A percentile compares a stretch with the other conserved stretches of the same genome.
phyloP scores from a whole-genome alignment of 192 early-diverging fungal species.

The Coemansia erecta region DNA sequence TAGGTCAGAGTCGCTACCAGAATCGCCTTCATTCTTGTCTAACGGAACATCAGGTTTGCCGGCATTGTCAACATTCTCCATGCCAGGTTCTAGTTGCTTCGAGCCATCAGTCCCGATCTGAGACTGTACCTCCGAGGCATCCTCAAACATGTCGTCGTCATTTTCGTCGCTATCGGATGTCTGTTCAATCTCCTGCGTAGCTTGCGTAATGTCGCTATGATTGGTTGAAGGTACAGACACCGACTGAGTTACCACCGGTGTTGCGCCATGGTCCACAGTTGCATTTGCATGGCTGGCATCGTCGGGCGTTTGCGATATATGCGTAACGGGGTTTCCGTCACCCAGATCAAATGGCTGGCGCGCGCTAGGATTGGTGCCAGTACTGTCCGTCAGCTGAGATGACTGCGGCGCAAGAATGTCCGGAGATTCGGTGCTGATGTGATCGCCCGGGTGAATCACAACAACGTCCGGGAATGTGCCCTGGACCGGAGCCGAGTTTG shows the following conservation, averaged over 20 bases:
- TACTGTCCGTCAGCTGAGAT: constrained; percentile 11
- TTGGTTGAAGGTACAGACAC: background rate
- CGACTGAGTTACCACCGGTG: no score
- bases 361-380: constrained; percentile 1
- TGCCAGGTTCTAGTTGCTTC: no score
- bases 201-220: background rate
- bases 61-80: no score
- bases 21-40: no score
- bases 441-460: background rate
- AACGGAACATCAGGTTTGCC: no score
- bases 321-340: background rate
- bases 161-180: background rate
- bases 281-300: background rate
- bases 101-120: background rate
- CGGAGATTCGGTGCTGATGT: background rate
- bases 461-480: background rate
- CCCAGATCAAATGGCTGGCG: constrained; percentile 4
- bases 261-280: background rate
- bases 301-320: constrained; percentile 23
- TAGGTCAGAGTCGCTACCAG: no score
- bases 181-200: no score
- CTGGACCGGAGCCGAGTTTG: background rate
- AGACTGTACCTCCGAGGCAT: constrained; percentile 4
- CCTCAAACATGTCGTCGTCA: background rate
- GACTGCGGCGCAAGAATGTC: constrained; percentile 17